A percentile compares a stretch with the other conserved stretches of the same genome.
These are phyloP conservation scores for Gracilaria gracilis DNA, from an alignment of 23 red algal genomes.

Conservation along the genomic window DNA sequence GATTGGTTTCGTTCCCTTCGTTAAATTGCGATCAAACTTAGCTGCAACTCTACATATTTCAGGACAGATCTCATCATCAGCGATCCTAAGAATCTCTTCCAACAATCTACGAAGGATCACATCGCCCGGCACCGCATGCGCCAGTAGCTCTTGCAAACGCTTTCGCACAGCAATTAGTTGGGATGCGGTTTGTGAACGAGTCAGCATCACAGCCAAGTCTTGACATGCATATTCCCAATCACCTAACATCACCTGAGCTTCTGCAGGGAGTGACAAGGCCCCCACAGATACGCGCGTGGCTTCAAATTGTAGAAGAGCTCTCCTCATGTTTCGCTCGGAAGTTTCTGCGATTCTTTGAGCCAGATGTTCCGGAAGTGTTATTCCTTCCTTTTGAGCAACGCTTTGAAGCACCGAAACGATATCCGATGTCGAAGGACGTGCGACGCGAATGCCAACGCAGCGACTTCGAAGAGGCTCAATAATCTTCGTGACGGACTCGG, in stretches of 20 bases:
- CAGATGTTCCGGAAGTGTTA: slow-evolving; percentile 54
- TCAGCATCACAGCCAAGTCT: slow-evolving; percentile 78
- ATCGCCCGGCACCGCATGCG: slow-evolving; percentile 90
- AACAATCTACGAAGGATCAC: slow-evolving; percentile 78
- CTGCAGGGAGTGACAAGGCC: slow-evolving; percentile 22
- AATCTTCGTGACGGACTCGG: slow-evolving; percentile 84
- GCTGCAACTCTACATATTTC: slow-evolving; percentile 85
- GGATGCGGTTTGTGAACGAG: slow-evolving; percentile 71
- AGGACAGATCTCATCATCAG: slow-evolving; percentile 79
- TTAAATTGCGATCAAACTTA: slow-evolving; percentile 85
- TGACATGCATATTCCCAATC: slow-evolving; percentile 92
- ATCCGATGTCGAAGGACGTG: slow-evolving; percentile 63
- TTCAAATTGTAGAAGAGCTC: slow-evolving; percentile 89
- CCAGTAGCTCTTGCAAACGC: slow-evolving; percentile 85
- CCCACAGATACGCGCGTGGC: slow-evolving; percentile 59
- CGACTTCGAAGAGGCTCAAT: slow-evolving; percentile 92
- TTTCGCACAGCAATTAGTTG: slow-evolving; percentile 80
- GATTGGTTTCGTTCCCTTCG: slow-evolving; percentile 89
- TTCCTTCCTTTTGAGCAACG: slow-evolving; percentile 67
- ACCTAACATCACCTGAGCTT: slow-evolving; percentile 52
- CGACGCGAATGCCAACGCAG: slow-evolving; percentile 88
- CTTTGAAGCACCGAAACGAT: slow-evolving; percentile 57
- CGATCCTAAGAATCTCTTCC: slow-evolving; percentile 74
- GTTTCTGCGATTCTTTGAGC: slow-evolving; percentile 25
- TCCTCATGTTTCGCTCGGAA: slow-evolving; percentile 79